Evolutionary conservation across 768 basidiomycete species (phyloP), one percentile per base, ranked within the genome.

Genomic region (Grammothele lineata): DNA sequence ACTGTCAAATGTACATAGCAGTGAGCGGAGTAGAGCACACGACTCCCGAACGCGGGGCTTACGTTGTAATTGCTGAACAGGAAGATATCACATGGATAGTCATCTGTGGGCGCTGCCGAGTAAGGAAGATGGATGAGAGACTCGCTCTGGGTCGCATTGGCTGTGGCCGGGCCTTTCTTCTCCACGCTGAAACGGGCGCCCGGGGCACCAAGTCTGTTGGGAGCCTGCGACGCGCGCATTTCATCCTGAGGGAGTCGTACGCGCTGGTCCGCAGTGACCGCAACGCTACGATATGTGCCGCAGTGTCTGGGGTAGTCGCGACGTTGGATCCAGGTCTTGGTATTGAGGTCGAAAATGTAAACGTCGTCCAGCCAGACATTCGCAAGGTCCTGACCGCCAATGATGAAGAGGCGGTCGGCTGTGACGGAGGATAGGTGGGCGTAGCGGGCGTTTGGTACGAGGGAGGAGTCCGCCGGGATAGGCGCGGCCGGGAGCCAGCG

Each of bases 41-140:
- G 56, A 48, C 27, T 37, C 37, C 33, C 23, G 47, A 42, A 33
- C 19, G n/a, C n/a, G 34, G 30, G 40, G 69, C 84, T 56, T 57
- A 90, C 89, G 69, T 97, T 97, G 72, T 94, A 96, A 63, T 98
- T 99, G 58, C 90, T 92, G 66, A 94, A 99, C 22, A 95, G 71
- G 65, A 81, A 89, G 24, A 97, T 88, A 56, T 96, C 89, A 55
- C 81, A 84, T 7, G 91, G 90, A 57, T 81, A 78, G 48, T 90
- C 83, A 50, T 82, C 80, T 3, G 75, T 83, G 9, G 88, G 83
- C 2, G 72, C 60, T 1, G 83, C 74, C 24, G 92, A 87, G 63
- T 90, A 92, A 1, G 89, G 85, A 32, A 89, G 74, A 61, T 90
- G 83, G 27, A 77, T 65, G 46, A 89, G 70, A 26, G 74, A 71